These are phyloP conservation scores for Schizophyllum commune DNA, from an alignment of 1,284 basidiomycete species.

Conservation along the genomic window DNA sequence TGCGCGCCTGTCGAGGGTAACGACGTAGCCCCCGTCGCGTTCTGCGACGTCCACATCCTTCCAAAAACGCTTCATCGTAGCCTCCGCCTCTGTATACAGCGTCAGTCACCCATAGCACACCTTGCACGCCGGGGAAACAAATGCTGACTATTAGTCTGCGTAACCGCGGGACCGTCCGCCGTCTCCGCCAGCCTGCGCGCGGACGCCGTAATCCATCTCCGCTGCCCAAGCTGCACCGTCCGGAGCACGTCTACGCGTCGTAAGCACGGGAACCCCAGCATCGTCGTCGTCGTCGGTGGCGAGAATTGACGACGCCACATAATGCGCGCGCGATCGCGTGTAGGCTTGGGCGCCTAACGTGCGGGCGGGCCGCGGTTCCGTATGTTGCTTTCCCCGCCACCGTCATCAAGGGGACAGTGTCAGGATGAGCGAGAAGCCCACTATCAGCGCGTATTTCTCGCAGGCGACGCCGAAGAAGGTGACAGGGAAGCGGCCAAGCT, in stretches of 20 bases:
- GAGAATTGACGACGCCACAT: neutral
- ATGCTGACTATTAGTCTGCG: slow-evolving; percentile 50
- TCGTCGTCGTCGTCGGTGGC: neutral
- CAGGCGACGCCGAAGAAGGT: neutral
- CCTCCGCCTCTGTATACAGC: slow-evolving; percentile 63
- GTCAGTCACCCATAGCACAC: slow-evolving; percentile 2
- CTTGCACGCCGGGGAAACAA: neutral
- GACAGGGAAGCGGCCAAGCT: neutral
- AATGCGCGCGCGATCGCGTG: neutral
- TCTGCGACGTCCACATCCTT: slow-evolving; percentile 72
- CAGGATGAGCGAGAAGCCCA: neutral
- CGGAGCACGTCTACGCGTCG: neutral
- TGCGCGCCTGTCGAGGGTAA: slow-evolving; percentile 80
- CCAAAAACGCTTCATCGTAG: slow-evolving; percentile 86
- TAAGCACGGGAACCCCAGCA: neutral
- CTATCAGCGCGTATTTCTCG: neutral
- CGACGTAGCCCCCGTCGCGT: slow-evolving; percentile 48
- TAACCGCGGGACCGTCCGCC: slow-evolving; percentile 34
- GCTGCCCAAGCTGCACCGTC: slow-evolving; percentile 6
- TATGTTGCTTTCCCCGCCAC: neutral
- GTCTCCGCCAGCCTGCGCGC: slow-evolving; percentile 5
- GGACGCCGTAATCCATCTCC: slow-evolving; percentile 22
- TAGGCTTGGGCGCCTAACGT: neutral
- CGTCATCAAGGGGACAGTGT: neutral
- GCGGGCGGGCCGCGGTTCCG: too few species aligned